Percentiles rank a stretch among this genome's conserved stretches.
Conservation (phyloP, 139 green algal genomes). For the Chlorella sp. region DNA sequence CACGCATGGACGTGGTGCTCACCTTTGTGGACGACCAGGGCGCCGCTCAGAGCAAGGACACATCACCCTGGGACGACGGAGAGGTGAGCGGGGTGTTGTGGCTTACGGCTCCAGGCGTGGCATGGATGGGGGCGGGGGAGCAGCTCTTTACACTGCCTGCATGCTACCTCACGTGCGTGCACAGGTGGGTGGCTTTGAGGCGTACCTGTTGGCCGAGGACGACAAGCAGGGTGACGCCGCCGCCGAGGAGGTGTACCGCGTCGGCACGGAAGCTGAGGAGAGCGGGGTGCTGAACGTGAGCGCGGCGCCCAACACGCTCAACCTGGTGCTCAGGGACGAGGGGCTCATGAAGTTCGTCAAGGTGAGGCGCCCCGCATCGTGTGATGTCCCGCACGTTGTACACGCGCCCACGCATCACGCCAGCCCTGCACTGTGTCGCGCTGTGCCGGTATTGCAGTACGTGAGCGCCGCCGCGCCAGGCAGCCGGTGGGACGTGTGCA, state of each 20-base stretch:
- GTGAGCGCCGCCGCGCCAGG: slow-evolving; percentile 19
- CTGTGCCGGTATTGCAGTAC: too few species aligned
- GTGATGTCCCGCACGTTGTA: not conserved
- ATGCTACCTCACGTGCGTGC: slow-evolving; percentile 9
- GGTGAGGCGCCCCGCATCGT: slow-evolving; percentile 5
- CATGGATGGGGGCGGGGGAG: too few species aligned
- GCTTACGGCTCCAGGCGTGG: too few species aligned
- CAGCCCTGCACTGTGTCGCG: too few species aligned
- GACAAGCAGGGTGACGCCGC: slow-evolving; percentile 39
- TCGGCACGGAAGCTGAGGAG: slow-evolving; percentile 44
- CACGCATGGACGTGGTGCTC: slow-evolving; percentile 66
- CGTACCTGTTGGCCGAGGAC: slow-evolving; percentile 76
- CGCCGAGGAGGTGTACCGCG: slow-evolving; percentile 38
- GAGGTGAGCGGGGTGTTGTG: slow-evolving; percentile 3
- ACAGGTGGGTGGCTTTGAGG: slow-evolving; percentile 83
- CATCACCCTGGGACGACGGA: slow-evolving; percentile 3
- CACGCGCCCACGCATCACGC: too few species aligned
- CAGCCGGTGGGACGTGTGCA: slow-evolving; percentile 51
- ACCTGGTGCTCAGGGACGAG: slow-evolving; percentile 73
- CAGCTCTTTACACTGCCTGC: too few species aligned
- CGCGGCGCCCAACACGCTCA: slow-evolving; percentile 70
- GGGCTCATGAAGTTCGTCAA: slow-evolving; percentile 87
- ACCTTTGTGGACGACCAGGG: slow-evolving; percentile 62
- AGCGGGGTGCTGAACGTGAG: slow-evolving; percentile 72
- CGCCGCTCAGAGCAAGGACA: slow-evolving; percentile 4